Evolutionary conservation across 371 early-diverging fungal species (phyloP), one percentile per base, ranked within the genome.

Genomic region (Choanephora cucurbitarum): DNA sequence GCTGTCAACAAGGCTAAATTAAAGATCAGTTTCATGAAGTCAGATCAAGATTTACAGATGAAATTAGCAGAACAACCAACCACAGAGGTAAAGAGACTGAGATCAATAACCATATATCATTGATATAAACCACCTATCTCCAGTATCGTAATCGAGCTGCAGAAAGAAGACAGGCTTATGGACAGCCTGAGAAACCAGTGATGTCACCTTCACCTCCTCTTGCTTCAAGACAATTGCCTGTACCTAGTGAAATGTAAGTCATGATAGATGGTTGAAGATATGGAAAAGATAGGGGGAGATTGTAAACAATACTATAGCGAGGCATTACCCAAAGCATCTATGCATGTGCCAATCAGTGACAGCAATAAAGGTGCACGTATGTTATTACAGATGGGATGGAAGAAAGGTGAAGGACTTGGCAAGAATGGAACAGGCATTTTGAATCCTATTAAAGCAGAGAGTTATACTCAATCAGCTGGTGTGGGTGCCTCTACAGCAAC

Each of bases 91-190:
- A 64, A 13, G 37, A n/a, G n/a, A n/a, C n/a, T n/a, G n/a, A n/a
- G n/a, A n/a, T n/a, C n/a, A n/a, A n/a, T n/a, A n/a, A n/a, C n/a
- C n/a, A n/a, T n/a, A n/a, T n/a, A n/a, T n/a, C n/a, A n/a, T n/a
- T n/a, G n/a, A n/a, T n/a, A n/a, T n/a, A n/a, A n/a, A n/a, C n/a
- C n/a, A n/a, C n/a, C n/a, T n/a, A n/a, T 28, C 28, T 5, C 7
- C 71, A 78, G 46, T 87, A 88, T 63, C 74, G 86, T 5, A 86
- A 88, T 57, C 69, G 89, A 47, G 87, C 87, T 15, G 89, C 86
- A 19, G 87, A 86, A 62, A 71, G 89, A 45, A 69, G 89, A 42
- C 76, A 83, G 53, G 81, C 82, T n/a, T 79, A 79, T 67, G 83
- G 83, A 0, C 86, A 82, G 39, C 85, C 85, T 0, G 78, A 82